These are phyloP conservation scores for Talaromyces sp. DNA, from an alignment of 2,329 filamentous ascomycete genomes.

Conservation along the genomic window DNA sequence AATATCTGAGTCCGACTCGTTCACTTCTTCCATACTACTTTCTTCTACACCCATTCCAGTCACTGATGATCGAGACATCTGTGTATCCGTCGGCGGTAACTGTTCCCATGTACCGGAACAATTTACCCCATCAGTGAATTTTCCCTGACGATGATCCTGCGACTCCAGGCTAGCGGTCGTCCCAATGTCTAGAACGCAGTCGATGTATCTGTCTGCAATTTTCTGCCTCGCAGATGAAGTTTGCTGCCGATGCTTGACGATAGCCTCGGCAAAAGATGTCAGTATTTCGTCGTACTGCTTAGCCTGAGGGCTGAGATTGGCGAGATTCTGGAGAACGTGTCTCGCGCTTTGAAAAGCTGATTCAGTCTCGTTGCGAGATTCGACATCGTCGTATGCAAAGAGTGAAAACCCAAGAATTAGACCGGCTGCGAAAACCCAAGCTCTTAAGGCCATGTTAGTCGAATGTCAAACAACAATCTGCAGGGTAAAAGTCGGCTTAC, in stretches of 20 bases:
- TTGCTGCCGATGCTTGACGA: slow-evolving; percentile 41
- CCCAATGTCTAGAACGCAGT: slow-evolving; percentile 15
- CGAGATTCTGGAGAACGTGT: slow-evolving; percentile 49
- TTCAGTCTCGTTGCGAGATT: slow-evolving; percentile 45
- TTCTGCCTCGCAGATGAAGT: slow-evolving; percentile 12
- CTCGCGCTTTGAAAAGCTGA: slow-evolving; percentile 51
- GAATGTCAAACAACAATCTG: background rate
- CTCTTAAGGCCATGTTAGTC: slow-evolving; percentile 31
- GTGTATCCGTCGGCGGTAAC: background rate
- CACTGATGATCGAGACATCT: background rate
- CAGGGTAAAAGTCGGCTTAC: slow-evolving; percentile 33
- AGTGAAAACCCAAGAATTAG: slow-evolving; percentile 56
- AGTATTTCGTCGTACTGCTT: slow-evolving; percentile 57
- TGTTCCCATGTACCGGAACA: slow-evolving; percentile 3
- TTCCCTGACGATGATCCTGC: background rate
- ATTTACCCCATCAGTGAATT: background rate
- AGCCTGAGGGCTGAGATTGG: slow-evolving; percentile 53
- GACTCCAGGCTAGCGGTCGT: background rate
- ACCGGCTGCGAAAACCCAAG: slow-evolving; percentile 55
- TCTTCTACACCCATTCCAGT: background rate
- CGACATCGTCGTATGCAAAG: slow-evolving; percentile 33
- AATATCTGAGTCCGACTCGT: slow-evolving; percentile 4
- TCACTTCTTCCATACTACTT: background rate
- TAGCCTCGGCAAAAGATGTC: slow-evolving; percentile 45
- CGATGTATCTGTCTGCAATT: slow-evolving; percentile 13